These are phyloP conservation scores for Lavandula angustifolia DNA, from an alignment of 257 asterid genomes.

Conservation along the genomic window DNA sequence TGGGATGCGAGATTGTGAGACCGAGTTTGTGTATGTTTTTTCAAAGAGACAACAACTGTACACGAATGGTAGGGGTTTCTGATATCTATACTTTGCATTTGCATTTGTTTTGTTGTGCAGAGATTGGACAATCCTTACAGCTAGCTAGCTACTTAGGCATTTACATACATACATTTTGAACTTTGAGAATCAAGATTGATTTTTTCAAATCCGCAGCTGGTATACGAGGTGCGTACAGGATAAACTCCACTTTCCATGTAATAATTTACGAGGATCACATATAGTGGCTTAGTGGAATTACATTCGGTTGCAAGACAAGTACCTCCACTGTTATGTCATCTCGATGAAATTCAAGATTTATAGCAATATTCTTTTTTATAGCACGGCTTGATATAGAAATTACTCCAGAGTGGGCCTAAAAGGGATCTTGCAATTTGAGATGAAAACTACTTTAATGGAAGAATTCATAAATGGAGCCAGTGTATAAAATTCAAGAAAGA, in stretches of 20 bases:
- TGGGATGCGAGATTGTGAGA: no score
- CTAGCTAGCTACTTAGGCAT: not conserved
- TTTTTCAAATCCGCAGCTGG: not conserved
- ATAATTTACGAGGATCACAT: no score
- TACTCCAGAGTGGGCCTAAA: not conserved
- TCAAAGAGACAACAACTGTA: not conserved
- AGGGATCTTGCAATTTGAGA: constrained; percentile 14
- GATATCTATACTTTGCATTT: not conserved
- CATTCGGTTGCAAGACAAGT: no score
- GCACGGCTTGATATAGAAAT: not conserved
- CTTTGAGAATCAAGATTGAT: not conserved
- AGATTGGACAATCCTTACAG: not conserved
- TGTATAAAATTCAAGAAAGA: not conserved
- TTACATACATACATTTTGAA: not conserved
- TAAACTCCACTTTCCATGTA: no score
- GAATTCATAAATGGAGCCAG: not conserved
- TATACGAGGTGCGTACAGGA: no score
- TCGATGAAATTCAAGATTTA: no score
- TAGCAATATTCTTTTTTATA: no score
- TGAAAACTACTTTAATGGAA: not conserved
- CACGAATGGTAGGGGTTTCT: constrained; percentile 7
- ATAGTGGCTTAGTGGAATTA: no score
- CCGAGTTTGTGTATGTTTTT: not conserved
- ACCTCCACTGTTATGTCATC: no score
- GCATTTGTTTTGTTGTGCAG: not conserved